Evolutionary conservation across 1,139 yeast species (phyloP).

Genomic region (Pichia sp.): DNA sequence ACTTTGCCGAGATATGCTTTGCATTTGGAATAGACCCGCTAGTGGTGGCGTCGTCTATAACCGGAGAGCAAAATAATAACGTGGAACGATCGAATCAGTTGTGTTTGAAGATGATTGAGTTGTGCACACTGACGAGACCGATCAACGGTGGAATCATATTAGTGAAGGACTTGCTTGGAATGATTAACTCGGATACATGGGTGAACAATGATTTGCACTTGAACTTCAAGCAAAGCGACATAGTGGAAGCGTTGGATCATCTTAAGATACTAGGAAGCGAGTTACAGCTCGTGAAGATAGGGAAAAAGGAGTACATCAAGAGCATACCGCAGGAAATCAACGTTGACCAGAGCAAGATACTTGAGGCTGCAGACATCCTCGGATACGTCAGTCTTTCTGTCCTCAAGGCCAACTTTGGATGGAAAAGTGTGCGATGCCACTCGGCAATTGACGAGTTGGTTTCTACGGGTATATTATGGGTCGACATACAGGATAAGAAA

Average conservation of each 20-base stretch:
- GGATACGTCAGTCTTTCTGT: conserved; percentile 63
- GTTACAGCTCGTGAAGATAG: conserved; percentile 33
- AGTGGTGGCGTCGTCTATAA: conserved; percentile 36
- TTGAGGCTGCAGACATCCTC: conserved; percentile 67
- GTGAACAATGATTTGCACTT: conserved; percentile 34
- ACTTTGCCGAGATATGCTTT: conserved; percentile 70
- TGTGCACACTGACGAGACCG: conserved; percentile 65
- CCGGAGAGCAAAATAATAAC: conserved; percentile 18
- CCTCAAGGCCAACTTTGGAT: conserved; percentile 63
- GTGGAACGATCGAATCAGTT: conserved; percentile 61
- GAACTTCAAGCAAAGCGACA: conserved; percentile 38
- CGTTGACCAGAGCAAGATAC: conserved; percentile 61
- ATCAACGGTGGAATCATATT: conserved; percentile 78
- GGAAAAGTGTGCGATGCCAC: conserved; percentile 63
- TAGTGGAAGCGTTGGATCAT: conserved; percentile 43
- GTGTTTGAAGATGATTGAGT: conserved; percentile 68
- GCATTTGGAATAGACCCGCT: conserved; percentile 84
- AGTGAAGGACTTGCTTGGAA: conserved; percentile 49
- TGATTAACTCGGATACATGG: conserved; percentile 33
- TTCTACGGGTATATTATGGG: conserved; percentile 76
- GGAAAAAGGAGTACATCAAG: conserved; percentile 33
- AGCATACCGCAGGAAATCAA: conserved; percentile 46
- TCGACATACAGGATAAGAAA: conserved; percentile 52
- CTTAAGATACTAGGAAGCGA: conserved; percentile 32
- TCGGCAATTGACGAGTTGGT: conserved; percentile 75